Percentiles rank a stretch among this genome's conserved stretches.
phyloP scores from a whole-genome alignment of 2,329 filamentous ascomycete genomes.

The Trichoderma koningii region DNA sequence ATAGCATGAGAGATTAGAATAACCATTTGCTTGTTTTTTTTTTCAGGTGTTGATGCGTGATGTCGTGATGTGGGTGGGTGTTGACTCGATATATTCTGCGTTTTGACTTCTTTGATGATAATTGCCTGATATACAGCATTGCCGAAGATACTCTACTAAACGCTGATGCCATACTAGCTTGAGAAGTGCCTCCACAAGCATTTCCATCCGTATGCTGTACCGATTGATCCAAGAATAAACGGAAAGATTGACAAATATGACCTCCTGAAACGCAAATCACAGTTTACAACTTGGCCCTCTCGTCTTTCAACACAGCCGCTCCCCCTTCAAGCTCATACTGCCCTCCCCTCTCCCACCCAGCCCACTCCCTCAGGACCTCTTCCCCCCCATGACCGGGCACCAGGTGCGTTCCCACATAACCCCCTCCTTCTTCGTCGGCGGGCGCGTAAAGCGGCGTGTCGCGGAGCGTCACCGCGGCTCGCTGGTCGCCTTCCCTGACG shows the following conservation, averaged over 20 bases:
- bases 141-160: no score
- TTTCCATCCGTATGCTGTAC: no score
- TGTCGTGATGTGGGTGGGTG: neutral
- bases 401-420: conserved; percentile 65
- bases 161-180: no score
- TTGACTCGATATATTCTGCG: no score
- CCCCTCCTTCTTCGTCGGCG: conserved; percentile 46
- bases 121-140: no score
- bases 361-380: conserved; percentile 68
- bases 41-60: neutral
- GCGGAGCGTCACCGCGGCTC: conserved; percentile 68
- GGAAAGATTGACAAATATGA: no score
- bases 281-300: conserved; percentile 5
- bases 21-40: conserved; percentile 15
- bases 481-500: conserved; percentile 64
- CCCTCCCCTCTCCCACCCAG: conserved; percentile 71
- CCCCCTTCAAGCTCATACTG: conserved; percentile 70
- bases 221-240: no score
- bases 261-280: neutral
- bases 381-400: conserved; percentile 72
- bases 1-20: conserved; percentile 34
- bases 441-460: conserved; percentile 60
- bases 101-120: no score
- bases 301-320: conserved; percentile 54
- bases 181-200: neutral